Percentiles rank a stretch among this genome's conserved stretches.
Evolutionary conservation across 75 land plant species (phyloP).

Genomic region (Sequoiadendron giganteum): DNA sequence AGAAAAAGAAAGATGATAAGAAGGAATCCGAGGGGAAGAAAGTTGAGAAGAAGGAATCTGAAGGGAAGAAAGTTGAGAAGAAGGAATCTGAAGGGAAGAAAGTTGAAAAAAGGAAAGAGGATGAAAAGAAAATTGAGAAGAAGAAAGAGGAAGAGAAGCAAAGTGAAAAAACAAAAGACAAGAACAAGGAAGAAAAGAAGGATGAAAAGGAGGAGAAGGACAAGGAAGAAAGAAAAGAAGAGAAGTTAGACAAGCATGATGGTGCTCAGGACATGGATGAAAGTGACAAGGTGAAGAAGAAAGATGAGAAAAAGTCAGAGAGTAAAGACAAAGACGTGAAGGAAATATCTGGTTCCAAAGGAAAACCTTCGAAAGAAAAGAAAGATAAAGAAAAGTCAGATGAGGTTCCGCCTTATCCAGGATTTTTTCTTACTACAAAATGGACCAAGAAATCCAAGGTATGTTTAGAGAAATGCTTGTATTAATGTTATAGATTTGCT

Average conservation of each 20-base stretch:
- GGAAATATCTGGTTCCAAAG: slow-evolving; percentile 4
- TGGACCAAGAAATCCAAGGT: slow-evolving; percentile 69
- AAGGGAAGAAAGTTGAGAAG: slow-evolving; percentile 2
- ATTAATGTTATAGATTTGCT: background rate
- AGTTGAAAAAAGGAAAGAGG: background rate
- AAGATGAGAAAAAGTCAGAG: slow-evolving; percentile 23
- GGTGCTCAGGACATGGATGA: slow-evolving; percentile 1
- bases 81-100: background rate
- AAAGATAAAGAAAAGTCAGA: slow-evolving; percentile 44
- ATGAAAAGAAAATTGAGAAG: background rate
- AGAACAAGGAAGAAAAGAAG: slow-evolving; percentile 7
- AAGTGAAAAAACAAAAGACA: background rate
- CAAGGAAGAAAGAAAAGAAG: slow-evolving; percentile 14
- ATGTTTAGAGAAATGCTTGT: slow-evolving; percentile 12
- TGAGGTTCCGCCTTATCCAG: slow-evolving; percentile 70
- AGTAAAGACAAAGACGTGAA: slow-evolving; percentile 19
- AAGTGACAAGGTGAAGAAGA: slow-evolving; percentile 7
- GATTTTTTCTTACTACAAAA: slow-evolving; percentile 73
- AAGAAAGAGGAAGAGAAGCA: background rate
- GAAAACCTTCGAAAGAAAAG: slow-evolving; percentile 30
- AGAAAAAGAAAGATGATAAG: background rate
- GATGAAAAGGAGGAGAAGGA: background rate
- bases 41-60: slow-evolving; percentile 5
- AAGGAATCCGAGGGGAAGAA: background rate
- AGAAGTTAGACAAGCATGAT: slow-evolving; percentile 2